Base-by-base conservation (phyloP, 805 yeast species). In the Saccharomyces paradoxus region DNA sequence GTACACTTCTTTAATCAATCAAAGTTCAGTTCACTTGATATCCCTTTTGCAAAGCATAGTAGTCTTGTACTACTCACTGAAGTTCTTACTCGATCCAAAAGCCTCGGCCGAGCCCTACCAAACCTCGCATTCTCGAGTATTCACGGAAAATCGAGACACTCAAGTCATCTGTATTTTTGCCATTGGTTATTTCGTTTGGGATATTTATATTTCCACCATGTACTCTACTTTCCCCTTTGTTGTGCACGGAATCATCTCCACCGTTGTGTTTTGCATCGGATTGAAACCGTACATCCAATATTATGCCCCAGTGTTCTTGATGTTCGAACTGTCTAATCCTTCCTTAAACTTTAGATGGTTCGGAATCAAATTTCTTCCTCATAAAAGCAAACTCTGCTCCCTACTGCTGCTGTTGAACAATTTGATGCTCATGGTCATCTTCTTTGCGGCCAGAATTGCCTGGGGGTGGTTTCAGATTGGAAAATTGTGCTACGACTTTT, bases 321-420 rank as follows among this genome's bases (percentile, higher is more conserved):
- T 87, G 60, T 90, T 87, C 71, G 97, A 90, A 73, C 76, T 86
- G 54, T 85, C 94, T 46, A 88, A 96, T 14, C 96, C 97, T 13
- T 89, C 89, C 69, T 88, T 90, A 58, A 91, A 90, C 70, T 66
- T 87, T 61, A 84, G 92, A 71, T 90, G 96, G 96, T 89, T 86
- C 69, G 83, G 88, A 21, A 57, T 61, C 49, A 65, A 69, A 50
- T 69, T 60, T 48, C 53, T 60, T 30, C 65, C 65, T 26, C 49
- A 48, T 13, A 55, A 58, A n/a, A 61, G 55, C 10, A 58, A 53
- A 14, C 0, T 62, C 14, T 92, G 95, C 2, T 77, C 62, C 74
- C 86, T 29, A 90, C 1, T 71, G 77, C 41, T 73, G 83, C 60
- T 78, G 78, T 50, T 77, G 71, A 48, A 74, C 57, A 48, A 58